Evolutionary conservation across 2,329 filamentous ascomycete genomes (phyloP).

Genomic region (Xenoacremonium recifei): DNA sequence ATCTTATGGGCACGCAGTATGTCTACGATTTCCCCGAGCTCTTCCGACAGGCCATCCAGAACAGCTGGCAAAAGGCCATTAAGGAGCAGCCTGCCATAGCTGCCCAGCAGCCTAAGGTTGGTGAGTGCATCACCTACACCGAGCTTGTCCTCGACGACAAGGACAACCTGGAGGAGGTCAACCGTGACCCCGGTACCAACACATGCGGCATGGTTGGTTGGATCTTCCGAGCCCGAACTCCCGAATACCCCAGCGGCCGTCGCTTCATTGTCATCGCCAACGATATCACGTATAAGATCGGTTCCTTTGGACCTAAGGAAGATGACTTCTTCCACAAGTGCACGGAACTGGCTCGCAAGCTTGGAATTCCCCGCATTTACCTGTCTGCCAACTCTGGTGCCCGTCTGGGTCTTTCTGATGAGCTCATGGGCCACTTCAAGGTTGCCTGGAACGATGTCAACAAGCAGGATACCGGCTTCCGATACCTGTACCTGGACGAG

Average conservation of each 20-base stretch:
- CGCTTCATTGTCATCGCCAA: conserved; percentile 97
- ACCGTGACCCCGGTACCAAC: conserved; percentile 93
- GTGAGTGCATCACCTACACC: conserved; percentile 90
- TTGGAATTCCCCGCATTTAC: conserved; percentile 96
- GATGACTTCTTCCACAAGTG: conserved; percentile 99
- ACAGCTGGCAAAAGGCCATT: conserved; percentile 80
- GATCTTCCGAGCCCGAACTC: conserved; percentile 91
- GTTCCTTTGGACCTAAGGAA: conserved; percentile 93
- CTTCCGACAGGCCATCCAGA: conserved; percentile 96
- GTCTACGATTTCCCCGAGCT: conserved; percentile 99
- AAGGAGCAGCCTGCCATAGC: conserved; percentile 71
- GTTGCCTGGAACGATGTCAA: conserved; percentile 89
- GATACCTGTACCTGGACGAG: conserved; percentile 91
- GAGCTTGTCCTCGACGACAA: conserved; percentile 94
- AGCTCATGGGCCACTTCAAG: conserved; percentile 95
- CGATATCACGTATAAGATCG: conserved; percentile 99
- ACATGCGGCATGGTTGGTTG: conserved; percentile 98
- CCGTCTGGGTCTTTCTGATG: conserved; percentile 92
- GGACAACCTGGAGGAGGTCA: conserved; percentile 88
- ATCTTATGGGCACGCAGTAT: conserved; percentile 98
- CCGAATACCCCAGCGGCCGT: conserved; percentile 89
- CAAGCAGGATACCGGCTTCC: conserved; percentile 87
- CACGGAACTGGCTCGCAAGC: conserved; percentile 89
- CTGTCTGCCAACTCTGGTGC: conserved; percentile 98
- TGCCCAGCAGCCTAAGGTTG: conserved; percentile 78